These are phyloP conservation scores for Hypsizygus marmoreus DNA, from an alignment of 768 basidiomycete genomes.

Conservation along the genomic window DNA sequence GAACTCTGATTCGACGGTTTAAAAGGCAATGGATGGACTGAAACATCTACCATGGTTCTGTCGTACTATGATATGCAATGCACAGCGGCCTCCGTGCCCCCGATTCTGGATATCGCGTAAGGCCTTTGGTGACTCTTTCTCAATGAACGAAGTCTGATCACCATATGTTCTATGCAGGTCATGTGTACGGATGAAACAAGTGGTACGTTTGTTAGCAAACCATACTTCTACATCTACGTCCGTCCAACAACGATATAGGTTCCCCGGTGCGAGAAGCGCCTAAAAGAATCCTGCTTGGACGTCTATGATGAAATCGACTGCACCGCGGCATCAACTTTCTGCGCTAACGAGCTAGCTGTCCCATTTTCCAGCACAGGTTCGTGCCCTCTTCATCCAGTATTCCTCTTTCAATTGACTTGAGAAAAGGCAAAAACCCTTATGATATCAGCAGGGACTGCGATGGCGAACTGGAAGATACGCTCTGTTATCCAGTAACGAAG, in stretches of 20 bases:
- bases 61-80: slow-evolving; percentile 56
- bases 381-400: slow-evolving; percentile 20
- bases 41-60: slow-evolving; percentile 45
- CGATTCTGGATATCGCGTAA: slow-evolving; percentile 48
- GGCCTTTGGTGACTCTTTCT: slow-evolving; percentile 35
- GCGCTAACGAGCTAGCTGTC: slow-evolving; percentile 49
- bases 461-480: slow-evolving; percentile 42
- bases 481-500: slow-evolving; percentile 62
- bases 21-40: slow-evolving; percentile 65
- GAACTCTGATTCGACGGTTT: too few species aligned
- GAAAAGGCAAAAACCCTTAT: slow-evolving; percentile 61
- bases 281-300: slow-evolving; percentile 60
- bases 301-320: slow-evolving; percentile 68
- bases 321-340: slow-evolving; percentile 61
- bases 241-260: slow-evolving; percentile 38
- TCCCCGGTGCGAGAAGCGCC: slow-evolving; percentile 61
- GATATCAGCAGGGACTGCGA: slow-evolving; percentile 68
- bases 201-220: slow-evolving; percentile 37
- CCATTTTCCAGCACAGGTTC: slow-evolving; percentile 43
- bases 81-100: slow-evolving; percentile 48
- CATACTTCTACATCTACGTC: not conserved
- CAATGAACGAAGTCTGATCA: slow-evolving; percentile 30
- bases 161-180: slow-evolving; percentile 37
- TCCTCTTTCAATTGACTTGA: too few species aligned
- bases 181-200: slow-evolving; percentile 61